phyloP scores from a whole-genome alignment of 306 rosid species.

The apple (Malus domestica) region ASM211411v1 NC_041799.1:41665501-41666000 shows the following conservation, averaged over 20 bases:
- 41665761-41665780: constrained; percentile 63
- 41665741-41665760: constrained; percentile 72
- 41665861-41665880: constrained; percentile 49
- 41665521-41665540: constrained; percentile 56
- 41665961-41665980: background rate
- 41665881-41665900: constrained; percentile 42
- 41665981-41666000: background rate
- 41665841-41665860: constrained; percentile 75
- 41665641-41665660: constrained; percentile 55
- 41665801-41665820: constrained; percentile 52
- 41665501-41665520: constrained; percentile 44
- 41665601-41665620: constrained; percentile 58
- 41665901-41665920: background rate
- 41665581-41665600: constrained; percentile 47
- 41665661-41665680: constrained; percentile 43
- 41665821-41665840: constrained; percentile 90
- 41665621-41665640: constrained; percentile 47
- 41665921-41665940: background rate
- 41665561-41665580: constrained; percentile 59
- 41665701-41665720: constrained; percentile 50
- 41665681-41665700: constrained; percentile 42
- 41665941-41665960: background rate
- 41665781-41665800: constrained; percentile 59
- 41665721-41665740: constrained; percentile 58
- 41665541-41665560: constrained; percentile 43